phyloP scores from a whole-genome alignment of 2,329 filamentous ascomycete species.

The Trematosphaeria pertusa region DNA sequence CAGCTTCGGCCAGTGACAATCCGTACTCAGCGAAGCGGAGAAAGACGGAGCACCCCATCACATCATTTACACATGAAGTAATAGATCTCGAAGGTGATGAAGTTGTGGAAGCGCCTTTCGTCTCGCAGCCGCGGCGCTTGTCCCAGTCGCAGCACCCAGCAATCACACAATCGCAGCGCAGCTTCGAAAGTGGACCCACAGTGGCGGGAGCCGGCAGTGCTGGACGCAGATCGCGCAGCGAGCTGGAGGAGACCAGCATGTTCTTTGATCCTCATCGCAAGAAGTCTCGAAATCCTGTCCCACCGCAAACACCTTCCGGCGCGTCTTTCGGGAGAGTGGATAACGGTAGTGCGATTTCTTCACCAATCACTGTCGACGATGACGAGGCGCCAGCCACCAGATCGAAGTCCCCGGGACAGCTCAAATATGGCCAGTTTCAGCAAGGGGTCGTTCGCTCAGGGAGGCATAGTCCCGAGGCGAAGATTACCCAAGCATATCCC shows the following conservation, averaged over 20 bases:
- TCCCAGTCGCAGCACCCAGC: background rate
- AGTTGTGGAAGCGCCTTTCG: slow-evolving; percentile 1
- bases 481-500: too few relatives aligned
- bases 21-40: slow-evolving; percentile 23
- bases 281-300: slow-evolving; percentile 13
- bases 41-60: slow-evolving; percentile 19
- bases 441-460: slow-evolving; percentile 18
- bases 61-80: slow-evolving; percentile 4
- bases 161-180: slow-evolving; percentile 21
- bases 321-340: background rate
- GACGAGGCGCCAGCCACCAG: slow-evolving; percentile 9
- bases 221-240: slow-evolving; percentile 16
- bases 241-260: slow-evolving; percentile 21
- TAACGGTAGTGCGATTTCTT: slow-evolving; percentile 2
- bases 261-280: slow-evolving; percentile 18
- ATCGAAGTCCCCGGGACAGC: slow-evolving; percentile 2
- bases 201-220: background rate
- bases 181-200: slow-evolving; percentile 18
- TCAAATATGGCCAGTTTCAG: slow-evolving; percentile 13
- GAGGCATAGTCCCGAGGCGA: too few relatives aligned
- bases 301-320: background rate
- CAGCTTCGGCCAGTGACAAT: slow-evolving; percentile 8
- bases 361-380: slow-evolving; percentile 11
- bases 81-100: slow-evolving; percentile 24
- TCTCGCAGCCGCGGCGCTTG: background rate